Evolutionary conservation across 768 basidiomycete genomes (phyloP).

Genomic region (Lactarius hengduanensis): DNA sequence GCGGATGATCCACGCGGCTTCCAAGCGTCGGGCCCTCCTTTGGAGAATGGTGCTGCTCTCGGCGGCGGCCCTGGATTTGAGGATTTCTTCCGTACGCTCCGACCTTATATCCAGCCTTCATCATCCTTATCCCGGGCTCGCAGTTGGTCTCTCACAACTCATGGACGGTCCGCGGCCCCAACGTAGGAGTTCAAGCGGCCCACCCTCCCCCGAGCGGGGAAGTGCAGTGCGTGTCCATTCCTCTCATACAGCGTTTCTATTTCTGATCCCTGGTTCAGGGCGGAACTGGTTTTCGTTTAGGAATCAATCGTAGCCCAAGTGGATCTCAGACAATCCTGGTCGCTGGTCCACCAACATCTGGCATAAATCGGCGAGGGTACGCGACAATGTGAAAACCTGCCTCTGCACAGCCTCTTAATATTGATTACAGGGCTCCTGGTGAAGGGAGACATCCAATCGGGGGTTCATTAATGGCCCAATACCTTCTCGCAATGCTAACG

Average conservation of each 20-base stretch:
- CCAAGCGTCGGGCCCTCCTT: conserved; percentile 39
- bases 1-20: conserved; percentile 75
- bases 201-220: conserved; percentile 13
- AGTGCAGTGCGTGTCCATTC: conserved; percentile 23
- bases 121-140: neutral
- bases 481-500: conserved; percentile 61
- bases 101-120: neutral
- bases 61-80: conserved; percentile 40
- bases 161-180: conserved; percentile 14
- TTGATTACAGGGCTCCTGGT: conserved; percentile 35
- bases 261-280: conserved; percentile 27
- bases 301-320: conserved; percentile 37
- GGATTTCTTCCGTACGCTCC: conserved; percentile 47
- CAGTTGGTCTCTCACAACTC: conserved; percentile 21
- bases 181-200: conserved; percentile 5
- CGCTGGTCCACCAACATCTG: conserved; percentile 37
- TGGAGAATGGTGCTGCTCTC: conserved; percentile 31
- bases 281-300: conserved; percentile 37
- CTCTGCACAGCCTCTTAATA: conserved; percentile 33
- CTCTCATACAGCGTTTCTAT: conserved; percentile 14
- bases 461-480: conserved; percentile 68
- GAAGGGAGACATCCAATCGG: conserved; percentile 43
- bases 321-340: conserved; percentile 40
- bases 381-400: conserved; percentile 13
- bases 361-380: conserved; percentile 29